Evolutionary conservation across 371 early-diverging fungal species (phyloP), one percentile per base, ranked within the genome.

Genomic region (Mucor saturninus): DNA sequence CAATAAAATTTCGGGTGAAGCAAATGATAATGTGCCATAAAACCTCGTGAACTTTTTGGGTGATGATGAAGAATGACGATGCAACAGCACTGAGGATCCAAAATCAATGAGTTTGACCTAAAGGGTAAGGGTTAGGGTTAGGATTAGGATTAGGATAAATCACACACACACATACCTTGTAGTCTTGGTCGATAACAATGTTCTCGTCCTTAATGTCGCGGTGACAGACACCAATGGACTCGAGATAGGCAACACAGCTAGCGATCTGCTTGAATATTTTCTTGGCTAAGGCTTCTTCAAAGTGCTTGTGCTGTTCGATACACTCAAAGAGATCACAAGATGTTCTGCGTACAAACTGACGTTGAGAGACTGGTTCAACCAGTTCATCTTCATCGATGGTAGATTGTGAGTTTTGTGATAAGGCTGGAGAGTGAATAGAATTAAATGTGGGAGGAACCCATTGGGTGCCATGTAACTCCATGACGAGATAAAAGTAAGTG

Each of bases 41-140:
- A 81, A 81, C 26, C 73, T 65, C n/a, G 62, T 67, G 50, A 75
- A 58, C 21, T 73, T 62, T 40, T 65, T 64, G 8, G 64, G 61
- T 10, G 53, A 35, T 35, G 35, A 35, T 35, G 35, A 35, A 8
- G 35, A 15, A 29, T 70, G 64, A 21, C 75, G 74, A 28, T 76
- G 75, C 21, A 75, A 59, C 50, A 73, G 52, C 71, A 86, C 63
- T 14, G 81, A 64, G 14, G 81, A 81, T 2, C 94, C 94, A 77
- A 94, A 94, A 71, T 94, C 94, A 61, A 94, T 91, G 61, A 94
- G 65, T 67, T 92, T 93, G 69, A 91, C 89, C 66, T 81, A 65
- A 28, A 38, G 48, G n/a, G 3, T 14, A n/a, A 45, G 7, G 7
- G 15, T 38, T 26, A 29, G 29, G 29, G 31, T 29, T 50, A 21